These are phyloP conservation scores for Globisporangium sylvaticum DNA, from an alignment of 352 stramenopile genomes.

Conservation along the genomic window DNA sequence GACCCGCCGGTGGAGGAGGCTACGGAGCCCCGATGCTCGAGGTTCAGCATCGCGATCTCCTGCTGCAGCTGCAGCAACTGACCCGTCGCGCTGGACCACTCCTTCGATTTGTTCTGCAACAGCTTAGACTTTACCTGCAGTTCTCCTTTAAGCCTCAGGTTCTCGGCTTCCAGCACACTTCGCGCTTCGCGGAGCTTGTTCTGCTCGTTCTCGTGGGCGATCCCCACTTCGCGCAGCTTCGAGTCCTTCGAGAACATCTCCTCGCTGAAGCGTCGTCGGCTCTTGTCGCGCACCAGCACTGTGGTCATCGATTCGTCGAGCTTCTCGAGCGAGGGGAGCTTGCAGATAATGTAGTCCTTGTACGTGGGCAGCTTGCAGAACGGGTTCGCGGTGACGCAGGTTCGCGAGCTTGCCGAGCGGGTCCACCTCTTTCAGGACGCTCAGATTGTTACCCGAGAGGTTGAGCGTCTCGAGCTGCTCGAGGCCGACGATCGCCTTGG, in stretches of 20 bases:
- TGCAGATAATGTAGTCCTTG: constrained; percentile 67
- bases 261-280: constrained; percentile 56
- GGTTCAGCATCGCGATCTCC: constrained; percentile 78
- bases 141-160: constrained; percentile 65
- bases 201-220: constrained; percentile 50
- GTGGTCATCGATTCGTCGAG: constrained; percentile 57
- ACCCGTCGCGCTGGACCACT: constrained; percentile 74
- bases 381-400: constrained; percentile 69
- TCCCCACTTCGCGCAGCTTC: constrained; percentile 37
- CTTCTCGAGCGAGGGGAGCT: constrained; percentile 52
- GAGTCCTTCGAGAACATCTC: constrained; percentile 54
- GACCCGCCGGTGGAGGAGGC: not conserved
- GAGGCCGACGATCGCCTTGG: constrained; percentile 41
- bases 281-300: constrained; percentile 42
- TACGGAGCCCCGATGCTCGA: constrained; percentile 31
- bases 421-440: constrained; percentile 69
- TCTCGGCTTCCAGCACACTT: constrained; percentile 66
- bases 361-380: constrained; percentile 77
- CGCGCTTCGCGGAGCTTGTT: constrained; percentile 49
- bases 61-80: constrained; percentile 77
- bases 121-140: constrained; percentile 80
- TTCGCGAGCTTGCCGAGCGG: constrained; percentile 51
- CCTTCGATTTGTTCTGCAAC: constrained; percentile 78
- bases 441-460: constrained; percentile 68
- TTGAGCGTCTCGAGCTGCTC: constrained; percentile 57